Percentiles rank a stretch among this genome's conserved stretches.
Conservation (phyloP, 176 grass and related monocot species). For the Tillandsia leiboldiana region DNA sequence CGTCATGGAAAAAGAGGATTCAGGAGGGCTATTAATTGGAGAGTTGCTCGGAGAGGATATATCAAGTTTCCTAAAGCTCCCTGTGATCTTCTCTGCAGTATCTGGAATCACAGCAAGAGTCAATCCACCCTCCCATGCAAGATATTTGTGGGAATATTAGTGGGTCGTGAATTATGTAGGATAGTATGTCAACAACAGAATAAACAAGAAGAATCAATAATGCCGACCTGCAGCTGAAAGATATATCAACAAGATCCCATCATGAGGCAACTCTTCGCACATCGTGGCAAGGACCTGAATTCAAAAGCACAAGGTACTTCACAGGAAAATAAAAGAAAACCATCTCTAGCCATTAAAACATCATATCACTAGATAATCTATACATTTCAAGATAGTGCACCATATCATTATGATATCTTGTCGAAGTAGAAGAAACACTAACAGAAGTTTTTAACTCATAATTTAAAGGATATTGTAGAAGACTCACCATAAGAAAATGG, state of each 20-base stretch:
- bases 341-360: neutral
- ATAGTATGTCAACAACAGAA: neutral
- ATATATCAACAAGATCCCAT: constrained; percentile 15
- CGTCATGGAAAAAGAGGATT: neutral
- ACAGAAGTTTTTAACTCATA: neutral
- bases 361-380: too few species aligned
- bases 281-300: constrained; percentile 9
- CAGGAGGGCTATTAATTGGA: neutral
- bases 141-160: neutral
- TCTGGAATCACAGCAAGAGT: neutral
- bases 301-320: neutral
- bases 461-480: neutral
- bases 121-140: neutral
- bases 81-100: neutral
- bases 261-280: constrained; percentile 13
- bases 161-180: too few species aligned
- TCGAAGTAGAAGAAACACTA: neutral
- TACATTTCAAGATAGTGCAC: too few species aligned
- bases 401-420: neutral
- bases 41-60: constrained; percentile 3
- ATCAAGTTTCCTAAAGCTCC: neutral
- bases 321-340: neutral
- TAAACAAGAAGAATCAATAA: neutral
- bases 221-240: constrained; percentile 12
- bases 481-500: neutral